Conservation (phyloP, 2,329 filamentous ascomycete genomes). For the Diaporthe sp. region DNA sequence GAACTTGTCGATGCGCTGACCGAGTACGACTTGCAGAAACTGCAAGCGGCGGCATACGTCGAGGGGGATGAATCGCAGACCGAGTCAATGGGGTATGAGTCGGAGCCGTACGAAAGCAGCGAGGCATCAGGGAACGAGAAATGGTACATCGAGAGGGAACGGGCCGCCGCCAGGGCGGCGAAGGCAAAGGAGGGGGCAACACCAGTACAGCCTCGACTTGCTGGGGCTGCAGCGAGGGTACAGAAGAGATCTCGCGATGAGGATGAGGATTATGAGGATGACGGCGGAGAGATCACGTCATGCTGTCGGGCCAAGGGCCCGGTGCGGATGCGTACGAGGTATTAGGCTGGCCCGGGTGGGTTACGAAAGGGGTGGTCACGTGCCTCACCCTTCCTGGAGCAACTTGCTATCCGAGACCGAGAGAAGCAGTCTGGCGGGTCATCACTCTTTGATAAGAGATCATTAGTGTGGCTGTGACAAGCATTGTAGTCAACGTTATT, state of each 20-base stretch:
- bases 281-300: neutral
- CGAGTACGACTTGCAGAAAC: neutral
- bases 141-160: neutral
- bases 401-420: no score
- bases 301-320: neutral
- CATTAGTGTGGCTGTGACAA: neutral
- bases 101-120: conserved; percentile 10
- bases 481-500: no score
- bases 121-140: neutral
- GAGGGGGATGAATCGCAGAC: neutral
- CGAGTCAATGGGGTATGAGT: neutral
- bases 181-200: neutral
- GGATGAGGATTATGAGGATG: neutral
- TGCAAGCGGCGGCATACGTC: neutral
- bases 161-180: neutral
- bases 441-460: neutral
- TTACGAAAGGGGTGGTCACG: neutral
- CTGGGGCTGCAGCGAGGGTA: neutral
- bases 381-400: neutral
- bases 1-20: neutral
- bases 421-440: neutral
- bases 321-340: neutral
- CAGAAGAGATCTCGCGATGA: neutral
- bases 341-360: no score
- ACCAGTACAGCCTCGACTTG: neutral